Percentiles rank a stretch among this genome's conserved stretches.
Conservation (phyloP, 352 stramenopile species). For the Phytophthora multivora region DNA sequence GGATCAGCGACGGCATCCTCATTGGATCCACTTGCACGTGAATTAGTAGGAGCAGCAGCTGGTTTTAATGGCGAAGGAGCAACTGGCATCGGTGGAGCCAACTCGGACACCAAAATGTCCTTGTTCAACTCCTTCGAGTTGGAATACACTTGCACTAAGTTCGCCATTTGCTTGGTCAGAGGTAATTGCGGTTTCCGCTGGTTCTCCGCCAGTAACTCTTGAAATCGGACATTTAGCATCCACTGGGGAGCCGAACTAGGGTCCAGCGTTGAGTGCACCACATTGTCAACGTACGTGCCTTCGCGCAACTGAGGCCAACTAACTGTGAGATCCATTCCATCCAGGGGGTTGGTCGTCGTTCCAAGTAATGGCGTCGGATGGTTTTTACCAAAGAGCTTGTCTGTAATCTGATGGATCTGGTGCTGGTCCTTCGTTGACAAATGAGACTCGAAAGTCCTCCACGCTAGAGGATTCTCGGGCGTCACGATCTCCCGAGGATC, state of each 20-base stretch:
- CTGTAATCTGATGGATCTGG: conserved; percentile 32
- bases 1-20: conserved; percentile 1
- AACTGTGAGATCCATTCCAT: conserved; percentile 59
- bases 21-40: not conserved
- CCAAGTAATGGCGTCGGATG: conserved; percentile 42
- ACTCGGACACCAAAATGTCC: conserved; percentile 74
- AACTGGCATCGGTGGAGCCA: conserved; percentile 57
- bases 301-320: conserved; percentile 77
- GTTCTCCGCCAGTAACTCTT: conserved; percentile 46
- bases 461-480: conserved; percentile 22
- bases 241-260: conserved; percentile 66
- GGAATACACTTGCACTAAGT: conserved; percentile 77
- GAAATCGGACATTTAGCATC: conserved; percentile 59
- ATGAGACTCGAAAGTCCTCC: conserved; percentile 35
- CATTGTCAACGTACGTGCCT: conserved; percentile 86
- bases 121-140: conserved; percentile 70
- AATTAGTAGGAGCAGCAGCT: not conserved
- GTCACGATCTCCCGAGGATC: conserved; percentile 46
- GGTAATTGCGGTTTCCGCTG: conserved; percentile 60
- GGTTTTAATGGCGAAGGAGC: conserved; percentile 20
- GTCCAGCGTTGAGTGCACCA: conserved; percentile 81
- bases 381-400: conserved; percentile 42
- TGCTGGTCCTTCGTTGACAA: conserved; percentile 12
- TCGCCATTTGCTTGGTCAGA: conserved; percentile 67
- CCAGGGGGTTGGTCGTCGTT: conserved; percentile 44